Percentiles rank a stretch among this genome's conserved stretches.
These are phyloP conservation scores for Epichloe bromicola DNA, from an alignment of 2,329 filamentous ascomycete genomes.

Conservation along the genomic window DNA sequence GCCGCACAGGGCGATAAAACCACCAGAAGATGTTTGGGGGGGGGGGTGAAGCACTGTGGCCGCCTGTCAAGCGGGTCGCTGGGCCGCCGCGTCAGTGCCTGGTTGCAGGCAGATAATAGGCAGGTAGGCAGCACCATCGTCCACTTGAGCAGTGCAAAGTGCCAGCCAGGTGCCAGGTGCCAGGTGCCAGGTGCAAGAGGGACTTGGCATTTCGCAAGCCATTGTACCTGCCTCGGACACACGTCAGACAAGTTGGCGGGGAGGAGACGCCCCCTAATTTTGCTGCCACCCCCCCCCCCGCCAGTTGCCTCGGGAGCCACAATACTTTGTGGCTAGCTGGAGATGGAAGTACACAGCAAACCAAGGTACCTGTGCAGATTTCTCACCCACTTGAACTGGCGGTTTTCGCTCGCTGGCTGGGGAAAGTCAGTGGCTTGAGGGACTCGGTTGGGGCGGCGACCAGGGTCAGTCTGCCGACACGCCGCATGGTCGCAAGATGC, in stretches of 20 bases:
- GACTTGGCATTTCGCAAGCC: background rate
- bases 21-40: background rate
- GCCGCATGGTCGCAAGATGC: conserved; percentile 2
- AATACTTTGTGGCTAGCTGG: background rate
- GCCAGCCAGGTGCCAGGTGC: background rate
- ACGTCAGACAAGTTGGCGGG: background rate
- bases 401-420: background rate
- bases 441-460: conserved; percentile 5
- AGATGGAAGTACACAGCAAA: background rate
- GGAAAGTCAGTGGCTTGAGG: conserved; percentile 5
- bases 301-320: background rate
- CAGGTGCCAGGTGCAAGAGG: background rate
- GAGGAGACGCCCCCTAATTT: background rate
- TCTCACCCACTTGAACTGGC: background rate
- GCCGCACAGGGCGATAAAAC: conserved; percentile 5
- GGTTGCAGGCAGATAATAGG: background rate
- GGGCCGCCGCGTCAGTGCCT: background rate
- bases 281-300: background rate
- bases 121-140: background rate
- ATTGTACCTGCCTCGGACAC: background rate
- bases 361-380: conserved; percentile 5
- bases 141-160: too few species aligned
- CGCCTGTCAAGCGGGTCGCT: background rate
- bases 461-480: conserved; percentile 4
- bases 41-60: background rate